Evolutionary conservation across 2,329 filamentous ascomycete genomes (phyloP).

Genomic region (Pseudogymnoascus sp.): DNA sequence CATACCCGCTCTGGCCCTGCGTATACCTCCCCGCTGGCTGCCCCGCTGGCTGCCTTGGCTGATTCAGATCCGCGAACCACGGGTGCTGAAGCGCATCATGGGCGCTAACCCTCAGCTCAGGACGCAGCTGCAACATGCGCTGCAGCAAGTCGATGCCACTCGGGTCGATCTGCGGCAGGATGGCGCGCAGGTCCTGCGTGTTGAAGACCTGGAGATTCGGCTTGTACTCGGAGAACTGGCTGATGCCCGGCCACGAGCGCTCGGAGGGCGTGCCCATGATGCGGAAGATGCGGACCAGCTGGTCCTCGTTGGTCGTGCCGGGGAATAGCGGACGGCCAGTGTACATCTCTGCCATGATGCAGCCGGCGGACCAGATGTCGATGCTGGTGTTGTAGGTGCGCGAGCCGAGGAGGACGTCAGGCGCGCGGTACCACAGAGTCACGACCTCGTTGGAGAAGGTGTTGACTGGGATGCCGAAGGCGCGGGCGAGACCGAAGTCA

Average conservation of each 20-base stretch:
- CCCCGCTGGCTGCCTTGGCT: conserved; percentile 41
- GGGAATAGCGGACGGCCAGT: conserved; percentile 92
- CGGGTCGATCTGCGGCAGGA: conserved; percentile 84
- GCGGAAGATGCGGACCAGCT: conserved; percentile 93
- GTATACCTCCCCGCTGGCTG: not conserved
- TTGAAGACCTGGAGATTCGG: conserved; percentile 88
- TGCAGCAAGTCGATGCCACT: conserved; percentile 80
- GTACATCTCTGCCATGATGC: conserved; percentile 99
- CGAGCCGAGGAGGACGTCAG: conserved; percentile 87
- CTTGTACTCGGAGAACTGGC: conserved; percentile 96
- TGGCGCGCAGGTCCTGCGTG: conserved; percentile 79
- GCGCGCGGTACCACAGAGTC: conserved; percentile 94
- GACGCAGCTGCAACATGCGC: conserved; percentile 85
- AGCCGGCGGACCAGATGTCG: conserved; percentile 97
- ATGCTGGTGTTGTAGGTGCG: conserved; percentile 99
- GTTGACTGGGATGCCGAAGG: conserved; percentile 95
- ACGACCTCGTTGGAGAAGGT: conserved; percentile 98
- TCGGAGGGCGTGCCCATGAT: conserved; percentile 98
- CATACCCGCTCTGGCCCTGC: not conserved
- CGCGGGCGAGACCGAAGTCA: conserved; percentile 87
- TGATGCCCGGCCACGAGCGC: conserved; percentile 90
- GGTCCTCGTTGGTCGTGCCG: conserved; percentile 96
- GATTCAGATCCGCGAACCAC: conserved; percentile 76
- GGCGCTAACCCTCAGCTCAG: conserved; percentile 85
- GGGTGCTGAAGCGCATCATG: conserved; percentile 79